These are phyloP conservation scores for Kodamaea sagamina DNA, from an alignment of 805 yeast genomes.

Conservation along the genomic window DNA sequence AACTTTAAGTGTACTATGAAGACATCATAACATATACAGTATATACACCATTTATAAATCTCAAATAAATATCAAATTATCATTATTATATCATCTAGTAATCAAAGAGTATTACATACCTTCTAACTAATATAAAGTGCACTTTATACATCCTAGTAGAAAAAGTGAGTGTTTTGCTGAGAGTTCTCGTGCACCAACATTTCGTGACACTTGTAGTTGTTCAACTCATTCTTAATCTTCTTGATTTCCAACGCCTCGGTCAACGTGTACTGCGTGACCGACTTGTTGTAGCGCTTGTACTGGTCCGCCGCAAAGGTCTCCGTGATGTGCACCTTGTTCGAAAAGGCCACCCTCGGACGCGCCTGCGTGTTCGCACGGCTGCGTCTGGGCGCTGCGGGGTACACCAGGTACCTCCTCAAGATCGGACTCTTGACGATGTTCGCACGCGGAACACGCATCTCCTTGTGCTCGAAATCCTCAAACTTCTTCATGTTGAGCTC, in stretches of 20 bases:
- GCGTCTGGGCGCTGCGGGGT: slow-evolving; percentile 2
- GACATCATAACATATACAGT: too few relatives aligned
- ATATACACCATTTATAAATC: too few relatives aligned
- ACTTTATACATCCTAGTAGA: slow-evolving; percentile 31
- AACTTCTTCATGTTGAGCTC: slow-evolving; percentile 34
- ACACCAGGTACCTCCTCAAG: neutral
- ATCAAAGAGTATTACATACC: too few relatives aligned
- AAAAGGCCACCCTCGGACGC: slow-evolving; percentile 38
- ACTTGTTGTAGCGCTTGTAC: slow-evolving; percentile 57
- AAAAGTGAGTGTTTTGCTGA: slow-evolving; percentile 64
- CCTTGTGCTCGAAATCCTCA: slow-evolving; percentile 23
- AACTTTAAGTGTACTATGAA: too few relatives aligned
- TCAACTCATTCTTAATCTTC: slow-evolving; percentile 64
- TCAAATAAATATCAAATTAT: too few relatives aligned
- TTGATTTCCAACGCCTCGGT: slow-evolving; percentile 53
- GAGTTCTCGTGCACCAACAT: slow-evolving; percentile 72
- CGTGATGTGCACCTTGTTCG: slow-evolving; percentile 48
- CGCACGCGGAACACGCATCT: slow-evolving; percentile 9
- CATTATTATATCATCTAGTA: too few relatives aligned
- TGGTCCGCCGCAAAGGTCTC: slow-evolving; percentile 53
- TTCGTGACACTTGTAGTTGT: slow-evolving; percentile 59
- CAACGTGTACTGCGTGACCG: slow-evolving; percentile 51
- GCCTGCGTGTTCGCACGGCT: slow-evolving; percentile 20
- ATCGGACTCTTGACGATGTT: neutral
- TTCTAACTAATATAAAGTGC: neutral